A percentile compares a stretch with the other conserved stretches of the same genome.
Conservation (phyloP, 176 grass and related monocot genomes). For the Lolium multiflorum region DNA sequence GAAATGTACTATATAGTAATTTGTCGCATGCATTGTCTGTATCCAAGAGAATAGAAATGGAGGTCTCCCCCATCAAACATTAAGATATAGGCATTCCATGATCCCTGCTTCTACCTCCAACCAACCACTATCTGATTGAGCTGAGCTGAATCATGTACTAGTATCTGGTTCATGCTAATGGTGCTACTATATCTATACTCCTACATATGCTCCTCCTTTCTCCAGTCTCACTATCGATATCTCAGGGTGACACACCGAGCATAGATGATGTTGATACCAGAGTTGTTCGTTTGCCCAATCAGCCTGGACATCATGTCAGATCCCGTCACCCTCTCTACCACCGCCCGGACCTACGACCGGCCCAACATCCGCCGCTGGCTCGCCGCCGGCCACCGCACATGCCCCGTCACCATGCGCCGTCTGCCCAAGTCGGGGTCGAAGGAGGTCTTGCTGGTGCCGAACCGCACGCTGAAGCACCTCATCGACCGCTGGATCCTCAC, state of each 20-base stretch:
- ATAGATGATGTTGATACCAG: slow-evolving; percentile 29
- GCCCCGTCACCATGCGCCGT: slow-evolving; percentile 48
- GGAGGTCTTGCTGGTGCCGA: slow-evolving; percentile 18
- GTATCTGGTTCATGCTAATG: not conserved
- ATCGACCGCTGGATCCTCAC: slow-evolving; percentile 38
- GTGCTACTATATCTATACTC: no score
- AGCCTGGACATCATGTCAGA: slow-evolving; percentile 42
- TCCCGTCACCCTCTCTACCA: slow-evolving; percentile 30
- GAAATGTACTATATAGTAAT: no score
- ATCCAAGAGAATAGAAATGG: no score
- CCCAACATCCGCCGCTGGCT: slow-evolving; percentile 40
- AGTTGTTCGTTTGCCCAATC: slow-evolving; percentile 41
- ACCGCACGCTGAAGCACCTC: slow-evolving; percentile 46
- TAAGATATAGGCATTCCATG: no score
- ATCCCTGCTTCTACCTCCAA: no score
- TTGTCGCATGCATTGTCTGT: no score
- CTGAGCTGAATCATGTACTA: no score
- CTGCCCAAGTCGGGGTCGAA: slow-evolving; percentile 1
- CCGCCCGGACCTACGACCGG: slow-evolving; percentile 36
- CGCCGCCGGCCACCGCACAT: slow-evolving; percentile 32
- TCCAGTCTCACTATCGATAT: not conserved
- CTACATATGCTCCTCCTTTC: no score
- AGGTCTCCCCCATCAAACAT: no score
- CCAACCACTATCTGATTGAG: no score
- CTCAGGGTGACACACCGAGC: not conserved